Evolutionary conservation across 2,329 filamentous ascomycete genomes (phyloP).

Genomic region (Alternaria brassicae): DNA sequence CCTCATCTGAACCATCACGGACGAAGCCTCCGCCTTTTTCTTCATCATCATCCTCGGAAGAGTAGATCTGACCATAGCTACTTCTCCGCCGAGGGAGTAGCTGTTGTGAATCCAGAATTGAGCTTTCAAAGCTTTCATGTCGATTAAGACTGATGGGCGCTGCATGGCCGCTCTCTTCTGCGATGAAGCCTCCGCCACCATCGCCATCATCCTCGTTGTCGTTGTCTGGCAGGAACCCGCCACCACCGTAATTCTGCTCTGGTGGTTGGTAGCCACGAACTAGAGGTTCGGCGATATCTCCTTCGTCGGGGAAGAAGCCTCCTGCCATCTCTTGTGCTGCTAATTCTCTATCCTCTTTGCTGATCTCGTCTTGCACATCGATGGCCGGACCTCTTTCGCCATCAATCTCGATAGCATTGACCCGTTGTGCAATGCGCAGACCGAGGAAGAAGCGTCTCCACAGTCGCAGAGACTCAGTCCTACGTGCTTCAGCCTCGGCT

Average conservation of each 20-base stretch:
- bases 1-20: slow-evolving; percentile 17
- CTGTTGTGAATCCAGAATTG: slow-evolving; percentile 38
- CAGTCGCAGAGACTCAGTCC: slow-evolving; percentile 58
- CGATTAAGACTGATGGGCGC: slow-evolving; percentile 26
- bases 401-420: slow-evolving; percentile 62
- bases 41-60: slow-evolving; percentile 31
- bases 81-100: slow-evolving; percentile 33
- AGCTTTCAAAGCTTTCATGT: slow-evolving; percentile 47
- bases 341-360: slow-evolving; percentile 36
- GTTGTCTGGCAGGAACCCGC: slow-evolving; percentile 23
- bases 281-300: slow-evolving; percentile 48
- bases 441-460: slow-evolving; percentile 69
- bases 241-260: slow-evolving; percentile 22
- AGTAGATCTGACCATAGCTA: slow-evolving; percentile 35
- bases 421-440: slow-evolving; percentile 73
- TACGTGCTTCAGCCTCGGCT: slow-evolving; percentile 64
- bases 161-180: slow-evolving; percentile 20
- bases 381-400: slow-evolving; percentile 38
- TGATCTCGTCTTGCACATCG: slow-evolving; percentile 43
- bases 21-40: slow-evolving; percentile 26
- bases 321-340: slow-evolving; percentile 44
- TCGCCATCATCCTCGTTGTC: slow-evolving; percentile 1
- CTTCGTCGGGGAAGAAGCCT: slow-evolving; percentile 58
- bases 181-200: slow-evolving; percentile 29
- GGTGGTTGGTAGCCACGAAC: slow-evolving; percentile 20